A percentile compares a stretch with the other conserved stretches of the same genome.
These are phyloP conservation scores for Penicillium sp. DNA, from an alignment of 2,329 filamentous ascomycete species.

Conservation along the genomic window DNA sequence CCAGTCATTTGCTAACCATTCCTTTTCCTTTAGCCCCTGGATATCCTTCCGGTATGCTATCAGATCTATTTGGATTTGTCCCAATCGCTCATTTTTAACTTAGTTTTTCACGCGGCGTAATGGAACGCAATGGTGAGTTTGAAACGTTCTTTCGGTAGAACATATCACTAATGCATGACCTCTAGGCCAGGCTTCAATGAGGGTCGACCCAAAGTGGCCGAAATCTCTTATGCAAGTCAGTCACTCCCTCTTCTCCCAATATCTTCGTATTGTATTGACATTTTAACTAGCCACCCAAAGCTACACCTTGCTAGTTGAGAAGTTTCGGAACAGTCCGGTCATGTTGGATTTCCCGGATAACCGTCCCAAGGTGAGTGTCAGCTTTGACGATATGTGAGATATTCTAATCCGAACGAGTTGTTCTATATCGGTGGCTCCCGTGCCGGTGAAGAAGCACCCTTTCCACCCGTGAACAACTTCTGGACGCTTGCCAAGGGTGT, in stretches of 20 bases:
- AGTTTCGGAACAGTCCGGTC: slow-evolving; percentile 95
- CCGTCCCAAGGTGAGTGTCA: slow-evolving; percentile 69
- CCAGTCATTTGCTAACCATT: slow-evolving; percentile 37
- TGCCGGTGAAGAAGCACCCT: slow-evolving; percentile 2
- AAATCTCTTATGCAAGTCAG: slow-evolving; percentile 94
- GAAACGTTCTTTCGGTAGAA: neutral
- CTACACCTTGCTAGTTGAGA: slow-evolving; percentile 84
- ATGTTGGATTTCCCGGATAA: slow-evolving; percentile 84
- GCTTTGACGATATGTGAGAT: neutral
- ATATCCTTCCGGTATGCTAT: slow-evolving; percentile 67
- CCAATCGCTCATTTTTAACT: slow-evolving; percentile 6
- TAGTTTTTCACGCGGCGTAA: slow-evolving; percentile 71
- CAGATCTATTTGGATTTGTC: neutral
- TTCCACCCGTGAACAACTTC: slow-evolving; percentile 15
- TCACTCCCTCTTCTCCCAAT: slow-evolving; percentile 14
- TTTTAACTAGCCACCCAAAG: slow-evolving; percentile 74
- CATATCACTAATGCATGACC: slow-evolving; percentile 32
- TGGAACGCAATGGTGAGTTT: slow-evolving; percentile 64
- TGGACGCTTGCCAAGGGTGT: slow-evolving; percentile 12
- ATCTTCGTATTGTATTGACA: neutral
- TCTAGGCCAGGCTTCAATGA: slow-evolving; percentile 73
- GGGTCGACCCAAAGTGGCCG: slow-evolving; percentile 69
- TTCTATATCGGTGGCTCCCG: slow-evolving; percentile 49
- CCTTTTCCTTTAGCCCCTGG: slow-evolving; percentile 56
- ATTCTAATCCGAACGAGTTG: slow-evolving; percentile 44